Base-by-base conservation (phyloP, 140 eudicot species). In the Ambrosia hybrid region DNA sequence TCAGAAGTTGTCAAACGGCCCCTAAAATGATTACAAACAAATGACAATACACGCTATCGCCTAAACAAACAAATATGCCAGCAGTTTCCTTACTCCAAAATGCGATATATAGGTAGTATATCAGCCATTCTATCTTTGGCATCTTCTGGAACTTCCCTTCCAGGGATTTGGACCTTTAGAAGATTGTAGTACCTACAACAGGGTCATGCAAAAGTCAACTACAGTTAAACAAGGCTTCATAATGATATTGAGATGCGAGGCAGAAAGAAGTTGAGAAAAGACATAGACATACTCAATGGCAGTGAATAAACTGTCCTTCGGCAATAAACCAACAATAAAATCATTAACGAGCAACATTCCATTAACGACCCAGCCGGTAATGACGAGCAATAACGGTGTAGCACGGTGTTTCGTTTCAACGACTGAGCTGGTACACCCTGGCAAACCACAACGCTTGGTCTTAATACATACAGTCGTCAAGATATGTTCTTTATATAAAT, bases 91-190 rank as follows among this genome's bases (percentile, higher is more conserved):
- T 41, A 41, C 8, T 41, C 38, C 15, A 37, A 9, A 45, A 3
- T 41, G 46, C 57, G 77, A 21, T 84, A 91, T 73, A 55, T 78
- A 48, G 87, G 78, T 73, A 90, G 73, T 67, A 90, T 72, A 59
- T 88, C 89, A 3, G 86, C 71, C 68, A 90, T 76, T 41, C 96
- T 83, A 55, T 79, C 97, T 53, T 79, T 88, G 59, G 99, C 96
- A 75, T 94, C 97, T 0, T 80, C 79, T 15, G 99, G 99, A 58
- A 94, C 93, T 16, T 94, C 99, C 75, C 99, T 81, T n/a, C 97
- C 99, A 17, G 99, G 99, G 59, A 94, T 92, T 59, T 81, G 83
- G 43, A 94, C 86, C 80, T 85, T 90, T 53, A 94, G 65, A 79
- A 94, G 99, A 83, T 79, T 90, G 51, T 71, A 16, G 64, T 94